A percentile compares a stretch with the other conserved stretches of the same genome.
These are phyloP conservation scores for Saksenaea vasiformis DNA, from an alignment of 371 early-diverging fungal species.

Conservation along the genomic window DNA sequence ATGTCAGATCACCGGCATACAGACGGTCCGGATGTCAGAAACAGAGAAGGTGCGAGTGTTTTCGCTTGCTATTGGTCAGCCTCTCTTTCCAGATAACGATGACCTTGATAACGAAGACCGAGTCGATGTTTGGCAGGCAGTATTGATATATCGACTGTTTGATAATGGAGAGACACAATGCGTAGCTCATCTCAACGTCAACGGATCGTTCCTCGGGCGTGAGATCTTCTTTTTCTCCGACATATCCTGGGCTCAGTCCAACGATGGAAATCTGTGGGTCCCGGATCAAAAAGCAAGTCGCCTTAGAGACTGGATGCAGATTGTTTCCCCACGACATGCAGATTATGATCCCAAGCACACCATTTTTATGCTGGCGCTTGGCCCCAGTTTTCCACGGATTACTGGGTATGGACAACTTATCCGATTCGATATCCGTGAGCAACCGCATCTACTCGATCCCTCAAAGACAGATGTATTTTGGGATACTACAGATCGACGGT, in stretches of 20 bases:
- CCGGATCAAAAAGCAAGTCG: conserved; percentile 10
- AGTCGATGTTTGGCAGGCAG: conserved; percentile 32
- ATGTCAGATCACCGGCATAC: conserved; percentile 42
- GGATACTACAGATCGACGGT: conserved; percentile 13
- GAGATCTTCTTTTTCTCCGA: conserved; percentile 41
- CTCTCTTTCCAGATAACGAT: conserved; percentile 11
- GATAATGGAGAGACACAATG: conserved; percentile 35
- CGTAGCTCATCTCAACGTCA: conserved; percentile 26
- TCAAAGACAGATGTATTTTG: conserved; percentile 18
- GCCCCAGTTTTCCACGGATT: conserved; percentile 20
- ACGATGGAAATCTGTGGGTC: conserved; percentile 14
- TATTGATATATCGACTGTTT: conserved; percentile 36
- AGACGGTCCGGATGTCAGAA: conserved; percentile 21
- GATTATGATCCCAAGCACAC: conserved; percentile 20
- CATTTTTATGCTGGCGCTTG: conserved; percentile 33
- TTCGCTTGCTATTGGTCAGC: conserved; percentile 30
- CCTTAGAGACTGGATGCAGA: conserved; percentile 25
- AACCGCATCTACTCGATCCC: conserved; percentile 31
- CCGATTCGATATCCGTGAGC: conserved; percentile 30
- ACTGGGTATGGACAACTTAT: conserved; percentile 29
- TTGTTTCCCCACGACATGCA: conserved; percentile 26
- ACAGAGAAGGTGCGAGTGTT: conserved; percentile 25
- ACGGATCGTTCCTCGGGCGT: conserved; percentile 30
- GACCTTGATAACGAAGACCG: conserved; percentile 28
- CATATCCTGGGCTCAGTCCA: conserved; percentile 26